Base-by-base conservation (phyloP, 768 basidiomycete genomes). In the Tricholoma bakamatsutake region DNA sequence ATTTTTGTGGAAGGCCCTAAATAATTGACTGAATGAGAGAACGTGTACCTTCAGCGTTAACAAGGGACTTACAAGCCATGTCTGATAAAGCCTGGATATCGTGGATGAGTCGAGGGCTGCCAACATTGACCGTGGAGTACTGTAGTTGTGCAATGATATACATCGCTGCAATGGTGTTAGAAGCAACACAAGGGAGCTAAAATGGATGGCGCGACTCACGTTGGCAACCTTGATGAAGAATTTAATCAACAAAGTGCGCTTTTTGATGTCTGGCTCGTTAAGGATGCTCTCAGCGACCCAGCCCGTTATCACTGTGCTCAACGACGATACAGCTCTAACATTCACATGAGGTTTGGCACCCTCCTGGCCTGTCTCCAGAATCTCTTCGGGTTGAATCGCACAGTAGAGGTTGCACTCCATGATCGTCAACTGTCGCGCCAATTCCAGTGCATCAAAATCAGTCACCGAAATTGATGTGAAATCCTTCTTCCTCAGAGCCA, bases 201-300 rank as follows among this genome's bases (percentile, higher is more conserved):
- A 37, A 33, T 34, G 43, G 37, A 53, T 57, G 21, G 43, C 54
- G 54, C 46, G 2, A 73, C 92, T 71, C 66, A 93, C 92, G 68
- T 94, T 90, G 13, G 90, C 88, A 51, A 97, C 78, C 72, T 96
- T 96, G 78, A 97, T 87, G 66, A 93, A 96, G 70, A 91, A 95
- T 70, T 94, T 94, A 65, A 96, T 79, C 59, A 95, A 65, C 7
- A 67, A 56, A 24, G 85, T 87, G 57, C 94, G 76, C 71, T 85
- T 90, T 79, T 92, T 94, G 61, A 85, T 80, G 70, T 98, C 96
- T 52, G 77, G 80, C 72, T 99, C 96, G 63, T 86, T 86, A 49
- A 99, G 72, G 57, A 99, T 94, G 64, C 88, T 87, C 72, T 98
- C 96, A 8, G 94, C 88, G 30, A 98, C 90, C 91, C 93, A 96